Evolutionary conservation across 176 grass and related monocot genomes (phyloP).

Genomic region (Carex kokanica): DNA sequence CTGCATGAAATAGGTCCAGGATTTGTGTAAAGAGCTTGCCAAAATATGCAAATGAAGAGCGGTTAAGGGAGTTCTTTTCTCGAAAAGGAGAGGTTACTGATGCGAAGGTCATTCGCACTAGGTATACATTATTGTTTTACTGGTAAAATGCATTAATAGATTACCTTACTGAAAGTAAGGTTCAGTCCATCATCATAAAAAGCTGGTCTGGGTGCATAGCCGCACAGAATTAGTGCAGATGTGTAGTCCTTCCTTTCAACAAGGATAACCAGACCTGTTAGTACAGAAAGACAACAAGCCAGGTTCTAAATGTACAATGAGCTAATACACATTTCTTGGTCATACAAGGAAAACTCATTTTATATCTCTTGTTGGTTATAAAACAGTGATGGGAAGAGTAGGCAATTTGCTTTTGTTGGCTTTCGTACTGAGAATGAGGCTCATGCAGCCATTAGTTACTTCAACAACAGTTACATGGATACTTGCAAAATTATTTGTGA

Average conservation of each 20-base stretch:
- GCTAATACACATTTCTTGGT: too few species aligned
- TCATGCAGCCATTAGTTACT: too few species aligned
- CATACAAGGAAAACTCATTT: too few species aligned
- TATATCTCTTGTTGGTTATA: too few species aligned
- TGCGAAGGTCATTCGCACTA: constrained; percentile 78
- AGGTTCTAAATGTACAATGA: too few species aligned
- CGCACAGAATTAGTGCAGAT: background rate
- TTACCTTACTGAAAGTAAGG: background rate
- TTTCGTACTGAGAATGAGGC: too few species aligned
- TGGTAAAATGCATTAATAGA: background rate
- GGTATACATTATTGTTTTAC: constrained; percentile 29
- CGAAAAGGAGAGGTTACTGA: constrained; percentile 87
- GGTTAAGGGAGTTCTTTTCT: constrained; percentile 84
- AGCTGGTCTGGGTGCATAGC: background rate
- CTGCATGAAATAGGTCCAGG: constrained; percentile 42
- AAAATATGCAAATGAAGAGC: constrained; percentile 73
- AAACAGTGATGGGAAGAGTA: too few species aligned
- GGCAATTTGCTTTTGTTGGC: too few species aligned
- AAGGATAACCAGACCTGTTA: background rate
- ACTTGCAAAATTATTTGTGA: too few species aligned
- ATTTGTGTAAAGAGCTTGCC: constrained; percentile 93
- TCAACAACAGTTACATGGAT: too few species aligned
- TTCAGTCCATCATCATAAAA: background rate
- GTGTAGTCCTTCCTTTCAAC: background rate
- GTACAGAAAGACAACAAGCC: too few species aligned